Evolutionary conservation across 257 asterid genomes (phyloP), one percentile per base, ranked within the genome.

Genomic region (Ligustrum vulgare): DNA sequence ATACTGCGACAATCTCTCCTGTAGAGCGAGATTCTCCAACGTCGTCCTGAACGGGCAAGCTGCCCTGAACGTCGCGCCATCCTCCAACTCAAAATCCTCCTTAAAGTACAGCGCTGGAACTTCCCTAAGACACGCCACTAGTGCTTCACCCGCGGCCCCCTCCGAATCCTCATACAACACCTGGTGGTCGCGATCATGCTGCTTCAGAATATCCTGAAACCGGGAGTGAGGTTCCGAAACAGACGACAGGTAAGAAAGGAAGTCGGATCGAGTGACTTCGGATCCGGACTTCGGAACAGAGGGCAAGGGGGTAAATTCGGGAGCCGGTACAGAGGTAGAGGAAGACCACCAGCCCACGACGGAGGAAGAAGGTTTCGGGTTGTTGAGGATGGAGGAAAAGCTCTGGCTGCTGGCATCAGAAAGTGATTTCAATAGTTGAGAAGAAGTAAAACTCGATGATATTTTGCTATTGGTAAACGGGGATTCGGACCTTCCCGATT

Each of bases 121-220:
- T 82, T 94, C 99, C 82, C 96, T 85, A 70, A 94, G 80, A 78
- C 99, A 94, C 34, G 99, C 98, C 33, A 94, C 99, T 80, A 94
- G 79, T 6, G 99, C 96, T 83, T 92, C 97, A 72, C 97, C 97
- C 9, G 91, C 91, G 16, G 81, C 83, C 23, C 88, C 90, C 5
- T 84, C 83, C 18, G 65, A 82, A 45, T 75, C 73, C 11, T 90
- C 91, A 25, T 79, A 79, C 81, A 89, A 85, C n/a, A 89, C 91
- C 76, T 86, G 75, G 89, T 90, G 84, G 76, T 86, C 92, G 79
- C 93, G 79, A 22, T 94, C 91, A 82, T 94, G 95, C 86, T 91
- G 95, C 79, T 89, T 78, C 45, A 88, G 90, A 49, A 94, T 94
- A 69, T 94, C 98, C 22, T 88, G 89, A 80, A 94, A 94, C 39